A percentile compares a stretch with the other conserved stretches of the same genome.
phyloP scores from a whole-genome alignment of 1,139 yeast species.

The Saccharomycopsis hybrid region DNA sequence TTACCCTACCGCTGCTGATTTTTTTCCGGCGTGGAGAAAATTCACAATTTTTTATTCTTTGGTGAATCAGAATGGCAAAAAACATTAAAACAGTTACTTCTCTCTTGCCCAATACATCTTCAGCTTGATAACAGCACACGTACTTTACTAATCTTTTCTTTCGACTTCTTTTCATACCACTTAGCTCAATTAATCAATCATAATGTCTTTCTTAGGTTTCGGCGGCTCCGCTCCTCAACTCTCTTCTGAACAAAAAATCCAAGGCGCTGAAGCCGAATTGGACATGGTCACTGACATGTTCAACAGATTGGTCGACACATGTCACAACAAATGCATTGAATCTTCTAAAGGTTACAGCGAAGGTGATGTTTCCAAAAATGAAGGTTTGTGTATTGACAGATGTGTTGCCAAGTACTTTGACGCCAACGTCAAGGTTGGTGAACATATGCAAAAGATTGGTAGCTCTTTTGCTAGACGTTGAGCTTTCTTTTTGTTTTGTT shows the following conservation, averaged over 20 bases:
- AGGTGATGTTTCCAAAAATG: conserved; percentile 76
- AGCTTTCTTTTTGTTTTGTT: background rate
- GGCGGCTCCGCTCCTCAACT: conserved; percentile 74
- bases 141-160: no score
- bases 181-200: conserved; percentile 1
- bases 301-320: conserved; percentile 75
- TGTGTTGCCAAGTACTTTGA: conserved; percentile 97
- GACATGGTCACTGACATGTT: conserved; percentile 98
- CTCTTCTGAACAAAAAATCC: conserved; percentile 66
- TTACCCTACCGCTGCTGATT: no score
- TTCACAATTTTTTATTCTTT: no score
- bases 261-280: conserved; percentile 84
- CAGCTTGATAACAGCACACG: no score
- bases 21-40: no score
- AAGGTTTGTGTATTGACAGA: conserved; percentile 89
- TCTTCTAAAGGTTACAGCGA: conserved; percentile 51
- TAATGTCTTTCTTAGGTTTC: conserved; percentile 78
- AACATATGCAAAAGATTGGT: conserved; percentile 74
- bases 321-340: conserved; percentile 82
- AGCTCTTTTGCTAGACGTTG: conserved; percentile 35
- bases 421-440: conserved; percentile 94
- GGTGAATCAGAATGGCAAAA: no score
- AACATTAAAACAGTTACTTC: no score
- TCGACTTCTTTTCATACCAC: no score
- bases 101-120: no score